Conservation (phyloP, 2,329 filamentous ascomycete species). For the Didymella sp. region DNA sequence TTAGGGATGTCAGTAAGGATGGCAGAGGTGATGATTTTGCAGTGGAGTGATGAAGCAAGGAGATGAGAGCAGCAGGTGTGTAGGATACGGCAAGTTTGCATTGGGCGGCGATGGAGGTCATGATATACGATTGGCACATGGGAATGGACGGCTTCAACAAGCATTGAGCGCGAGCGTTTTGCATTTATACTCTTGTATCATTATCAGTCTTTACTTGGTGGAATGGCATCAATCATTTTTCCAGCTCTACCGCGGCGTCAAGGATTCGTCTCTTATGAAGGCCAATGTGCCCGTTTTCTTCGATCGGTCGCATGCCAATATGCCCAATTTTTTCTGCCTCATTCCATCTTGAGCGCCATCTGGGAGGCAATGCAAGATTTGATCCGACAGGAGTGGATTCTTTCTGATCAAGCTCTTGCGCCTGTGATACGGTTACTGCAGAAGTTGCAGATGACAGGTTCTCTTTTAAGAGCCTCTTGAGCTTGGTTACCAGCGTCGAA, state of each 20-base stretch:
- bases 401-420: no score
- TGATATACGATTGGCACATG: slow-evolving; percentile 7
- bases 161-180: neutral
- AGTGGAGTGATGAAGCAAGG: slow-evolving; percentile 1
- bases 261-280: no score
- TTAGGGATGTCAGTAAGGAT: slow-evolving; percentile 13
- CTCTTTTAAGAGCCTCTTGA: no score
- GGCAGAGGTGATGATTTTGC: slow-evolving; percentile 6
- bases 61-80: neutral
- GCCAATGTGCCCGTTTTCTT: no score
- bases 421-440: no score
- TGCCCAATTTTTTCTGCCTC: no score
- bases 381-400: no score
- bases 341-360: no score
- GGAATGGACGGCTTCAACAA: slow-evolving; percentile 5
- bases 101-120: slow-evolving; percentile 8
- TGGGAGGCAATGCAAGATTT: no score
- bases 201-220: slow-evolving; percentile 2
- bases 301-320: no score
- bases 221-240: neutral
- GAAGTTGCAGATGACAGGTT: no score
- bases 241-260: neutral
- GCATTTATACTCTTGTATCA: neutral
- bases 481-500: no score
- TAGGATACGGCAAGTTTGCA: slow-evolving; percentile 13